These are phyloP conservation scores for Tetrapisispora arboricola DNA, from an alignment of 805 yeast genomes.

Conservation along the genomic window DNA sequence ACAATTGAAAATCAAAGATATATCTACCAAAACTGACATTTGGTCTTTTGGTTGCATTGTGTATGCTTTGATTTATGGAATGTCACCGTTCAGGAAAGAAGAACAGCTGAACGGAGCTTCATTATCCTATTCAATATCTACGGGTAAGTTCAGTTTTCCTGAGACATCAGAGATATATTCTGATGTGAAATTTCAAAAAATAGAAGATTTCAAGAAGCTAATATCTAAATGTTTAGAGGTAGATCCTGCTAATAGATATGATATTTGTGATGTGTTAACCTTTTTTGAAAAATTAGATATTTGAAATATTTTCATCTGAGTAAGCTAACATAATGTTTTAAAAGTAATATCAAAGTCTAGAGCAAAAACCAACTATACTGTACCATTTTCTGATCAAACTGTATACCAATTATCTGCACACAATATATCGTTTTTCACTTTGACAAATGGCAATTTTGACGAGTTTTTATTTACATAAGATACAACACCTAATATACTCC, in stretches of 20 bases:
- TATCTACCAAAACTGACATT: slow-evolving; percentile 60
- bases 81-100: slow-evolving; percentile 80
- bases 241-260: slow-evolving; percentile 54
- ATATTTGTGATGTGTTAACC: slow-evolving; percentile 10
- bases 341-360: too few relatives aligned
- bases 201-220: slow-evolving; percentile 41
- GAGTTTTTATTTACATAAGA: too few relatives aligned
- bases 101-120: slow-evolving; percentile 77
- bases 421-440: too few relatives aligned
- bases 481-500: too few relatives aligned
- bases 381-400: too few relatives aligned
- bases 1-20: slow-evolving; percentile 56
- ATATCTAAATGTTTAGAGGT: slow-evolving; percentile 52
- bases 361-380: too few relatives aligned
- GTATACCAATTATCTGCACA: too few relatives aligned
- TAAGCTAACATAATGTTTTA: too few relatives aligned
- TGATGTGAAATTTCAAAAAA: slow-evolving; percentile 4
- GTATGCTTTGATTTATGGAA: slow-evolving; percentile 66
- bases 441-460: too few relatives aligned
- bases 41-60: slow-evolving; percentile 89
- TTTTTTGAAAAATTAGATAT: slow-evolving; percentile 22
- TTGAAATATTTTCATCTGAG: too few relatives aligned
- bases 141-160: slow-evolving; percentile 45
- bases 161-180: slow-evolving; percentile 2
- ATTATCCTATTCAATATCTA: slow-evolving; percentile 61